Evolutionary conservation across 2,329 filamentous ascomycete species (phyloP), one percentile per base, ranked within the genome.

Genomic region (Colletotrichum sp.): DNA sequence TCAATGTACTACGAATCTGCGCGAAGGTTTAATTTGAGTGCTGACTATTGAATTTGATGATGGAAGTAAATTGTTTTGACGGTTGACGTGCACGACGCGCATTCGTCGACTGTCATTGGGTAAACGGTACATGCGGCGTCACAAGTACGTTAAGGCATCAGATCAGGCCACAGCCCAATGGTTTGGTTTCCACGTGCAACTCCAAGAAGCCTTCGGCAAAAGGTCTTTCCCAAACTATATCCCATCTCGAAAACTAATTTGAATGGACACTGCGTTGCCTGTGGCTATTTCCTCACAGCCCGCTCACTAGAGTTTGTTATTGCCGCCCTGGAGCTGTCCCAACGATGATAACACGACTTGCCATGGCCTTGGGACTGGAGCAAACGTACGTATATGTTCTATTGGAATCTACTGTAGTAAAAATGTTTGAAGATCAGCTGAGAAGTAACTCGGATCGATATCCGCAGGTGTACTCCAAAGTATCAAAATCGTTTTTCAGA

Each of bases 331-430:
- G 43, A 21, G 43, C n/a, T 13, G 10, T 52, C 10, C 43, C n/a
- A 52, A n/a, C 43, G n/a, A 13, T 21, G 43, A 52, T 21, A 21
- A n/a, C n/a, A 18, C 43, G 43, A 21, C 43, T n/a, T 52, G 9
- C n/a, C n/a, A 52, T n/a, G 43, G 43, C 10, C 43, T 52, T 52
- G n/a, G 0, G n/a, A 39, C 36, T 39, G 36, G 9, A 39, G 36
- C 7, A 39, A 39, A 39, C 36, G 36, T 18, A 39, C 15, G 36
- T 39, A 9, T 39, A 18, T 18, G 36, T 2, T 39, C 7, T 39
- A 1, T 18, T 0, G 2, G 15, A 39, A 16, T 39, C 36, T 1
- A 39, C 15, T 18, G 2, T 18, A 8, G 7, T 1, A 16, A 7
- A 18, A 39, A 39, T 39, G 2, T 5, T 39, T 18, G 34, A 21